Evolutionary conservation across 2,329 filamentous ascomycete genomes (phyloP), one percentile per base, ranked within the genome.

Genomic region (Mollisia scopiformis): DNA sequence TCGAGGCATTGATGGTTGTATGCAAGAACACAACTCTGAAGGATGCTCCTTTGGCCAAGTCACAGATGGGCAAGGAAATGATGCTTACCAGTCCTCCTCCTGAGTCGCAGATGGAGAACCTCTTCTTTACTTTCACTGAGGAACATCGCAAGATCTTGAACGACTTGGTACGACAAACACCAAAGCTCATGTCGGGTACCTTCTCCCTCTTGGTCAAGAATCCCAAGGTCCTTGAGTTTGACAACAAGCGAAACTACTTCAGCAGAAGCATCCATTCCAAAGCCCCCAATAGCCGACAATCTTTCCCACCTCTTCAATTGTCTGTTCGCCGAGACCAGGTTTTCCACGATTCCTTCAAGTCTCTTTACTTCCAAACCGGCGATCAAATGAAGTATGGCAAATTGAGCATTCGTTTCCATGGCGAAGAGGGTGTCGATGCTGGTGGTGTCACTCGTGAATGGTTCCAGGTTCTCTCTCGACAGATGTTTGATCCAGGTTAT

Each of bases 331-430:
- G 95, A 72, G 92, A 97, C 61, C 91, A 96, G 69, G 93, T 99
- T 54, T 99, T 99, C 88, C 87, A 97, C 67, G 95, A 99, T 76
- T 99, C 95, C 0, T 99, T 96, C 87, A 95, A 93, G 76, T 93
- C 91, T n/a, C 84, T 99, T 47, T 97, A 97, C 78, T 99, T 95
- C 87, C 98, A 98, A 82, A 87, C 84, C 39, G 92, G 92, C 27
- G 93, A 97, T 65, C 96, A 99, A 78, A 96, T 99, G 87, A 99
- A 99, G 78, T 97, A 96, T 74, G 95, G 96, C 70, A 99, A 99
- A 78, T 86, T 99, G 65, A 99, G 93, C 75, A 96, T 99, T 70
- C 89, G 94, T 57, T 99, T 99, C 85, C 91, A 95, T 69, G 93
- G 93, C 33, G 95, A 99, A 78, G 95, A 99, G 75, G 95, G 96